Percentiles rank a stretch among this genome's conserved stretches.
Conservation (phyloP, 495 filamentous ascomycete genomes). For the Wilcoxina mikolae region DNA sequence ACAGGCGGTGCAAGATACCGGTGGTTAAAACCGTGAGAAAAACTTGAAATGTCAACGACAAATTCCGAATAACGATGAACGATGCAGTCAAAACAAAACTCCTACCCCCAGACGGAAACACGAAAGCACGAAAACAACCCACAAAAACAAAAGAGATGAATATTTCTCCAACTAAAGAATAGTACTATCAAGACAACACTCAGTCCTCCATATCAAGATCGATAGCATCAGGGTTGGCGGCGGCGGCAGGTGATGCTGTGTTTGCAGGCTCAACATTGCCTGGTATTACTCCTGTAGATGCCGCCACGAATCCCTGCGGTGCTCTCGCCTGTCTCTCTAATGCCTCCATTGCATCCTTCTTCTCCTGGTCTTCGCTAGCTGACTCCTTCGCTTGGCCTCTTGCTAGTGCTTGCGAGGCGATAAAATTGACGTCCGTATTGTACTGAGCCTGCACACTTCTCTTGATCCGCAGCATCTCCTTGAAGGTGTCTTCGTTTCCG, state of each 20-base stretch:
- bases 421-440: conserved; percentile 97
- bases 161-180: conserved; percentile 6
- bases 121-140: not conserved
- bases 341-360: conserved; percentile 74
- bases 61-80: conserved; percentile 4
- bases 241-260: conserved; percentile 23
- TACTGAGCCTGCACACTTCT: conserved; percentile 93
- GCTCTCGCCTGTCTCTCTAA: conserved; percentile 80
- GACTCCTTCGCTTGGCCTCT: conserved; percentile 47
- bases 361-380: conserved; percentile 35
- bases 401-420: conserved; percentile 87
- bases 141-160: conserved; percentile 1
- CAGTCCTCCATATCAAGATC: conserved; percentile 48
- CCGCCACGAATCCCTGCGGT: conserved; percentile 81
- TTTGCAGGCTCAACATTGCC: conserved; percentile 40
- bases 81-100: conserved; percentile 4
- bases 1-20: too few relatives aligned
- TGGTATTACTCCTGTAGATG: conserved; percentile 65
- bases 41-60: not conserved
- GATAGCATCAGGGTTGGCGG: conserved; percentile 77
- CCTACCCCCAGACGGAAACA: not conserved
- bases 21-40: too few relatives aligned
- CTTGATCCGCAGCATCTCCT: conserved; percentile 97
- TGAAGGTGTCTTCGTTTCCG: conserved; percentile 98
- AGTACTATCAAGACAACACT: conserved; percentile 5